Conservation (phyloP, 352 stramenopile species). For the Phytophthora fragariaefolia region DNA sequence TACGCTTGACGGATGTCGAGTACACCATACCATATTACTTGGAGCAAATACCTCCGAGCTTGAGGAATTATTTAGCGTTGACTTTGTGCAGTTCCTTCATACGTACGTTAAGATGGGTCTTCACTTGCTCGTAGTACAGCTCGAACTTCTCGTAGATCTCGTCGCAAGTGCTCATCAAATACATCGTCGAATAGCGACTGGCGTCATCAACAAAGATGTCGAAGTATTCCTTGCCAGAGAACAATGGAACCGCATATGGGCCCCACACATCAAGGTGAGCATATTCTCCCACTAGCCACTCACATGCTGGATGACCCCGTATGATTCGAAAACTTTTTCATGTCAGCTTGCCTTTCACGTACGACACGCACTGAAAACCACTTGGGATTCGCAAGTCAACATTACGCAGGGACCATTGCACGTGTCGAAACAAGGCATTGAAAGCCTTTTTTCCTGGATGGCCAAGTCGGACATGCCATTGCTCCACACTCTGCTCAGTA, state of each 20-base stretch:
- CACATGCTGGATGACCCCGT: not conserved
- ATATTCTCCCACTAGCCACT: not conserved
- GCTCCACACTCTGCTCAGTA: not conserved
- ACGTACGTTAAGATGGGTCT: not conserved
- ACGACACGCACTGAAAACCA: not conserved
- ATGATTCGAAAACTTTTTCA: not conserved
- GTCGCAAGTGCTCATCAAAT: not conserved
- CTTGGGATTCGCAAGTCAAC: not conserved
- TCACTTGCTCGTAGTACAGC: not conserved
- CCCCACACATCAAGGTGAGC: not conserved
- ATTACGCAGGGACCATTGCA: not conserved
- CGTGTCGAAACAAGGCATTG: not conserved
- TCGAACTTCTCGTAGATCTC: not conserved
- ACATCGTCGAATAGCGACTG: not conserved
- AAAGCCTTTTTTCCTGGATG: not conserved
- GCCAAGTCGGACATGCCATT: not conserved
- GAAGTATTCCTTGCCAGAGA: not conserved
- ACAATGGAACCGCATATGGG: not conserved
- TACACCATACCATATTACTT: not conserved
- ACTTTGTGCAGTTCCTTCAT: not conserved
- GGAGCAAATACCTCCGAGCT: not conserved
- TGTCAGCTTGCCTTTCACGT: not conserved
- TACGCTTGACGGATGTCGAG: not conserved
- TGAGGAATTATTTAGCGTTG: not conserved
- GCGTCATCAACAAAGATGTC: not conserved